These are phyloP conservation scores for Carex sylvatica DNA, from an alignment of 202 grass and related monocot genomes.

Conservation along the genomic window DNA sequence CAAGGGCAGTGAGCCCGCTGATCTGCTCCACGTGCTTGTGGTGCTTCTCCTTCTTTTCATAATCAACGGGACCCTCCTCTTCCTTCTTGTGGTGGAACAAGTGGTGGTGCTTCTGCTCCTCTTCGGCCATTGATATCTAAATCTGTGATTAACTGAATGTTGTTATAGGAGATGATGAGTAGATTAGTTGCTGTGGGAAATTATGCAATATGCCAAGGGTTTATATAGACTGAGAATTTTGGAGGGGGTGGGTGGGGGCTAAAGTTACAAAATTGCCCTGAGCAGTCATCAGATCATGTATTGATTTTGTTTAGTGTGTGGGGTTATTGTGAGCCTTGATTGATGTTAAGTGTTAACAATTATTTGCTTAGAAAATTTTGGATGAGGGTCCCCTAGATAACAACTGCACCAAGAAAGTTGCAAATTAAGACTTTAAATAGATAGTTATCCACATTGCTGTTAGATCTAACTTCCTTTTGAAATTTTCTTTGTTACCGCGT, in stretches of 20 bases:
- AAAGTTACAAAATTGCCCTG: slow-evolving; percentile 3
- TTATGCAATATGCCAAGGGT: neutral
- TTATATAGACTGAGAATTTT: neutral
- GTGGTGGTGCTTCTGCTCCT: slow-evolving; percentile 55
- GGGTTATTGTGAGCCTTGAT: neutral
- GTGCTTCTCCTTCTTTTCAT: slow-evolving; percentile 62
- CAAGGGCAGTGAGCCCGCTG: slow-evolving; percentile 37
- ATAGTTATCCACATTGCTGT: neutral
- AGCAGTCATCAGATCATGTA: neutral
- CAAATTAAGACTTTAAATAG: neutral
- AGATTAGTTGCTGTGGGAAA: slow-evolving; percentile 4
- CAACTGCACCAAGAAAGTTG: slow-evolving; percentile 1
- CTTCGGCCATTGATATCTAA: slow-evolving; percentile 6
- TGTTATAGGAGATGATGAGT: neutral
- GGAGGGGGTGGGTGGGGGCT: neutral
- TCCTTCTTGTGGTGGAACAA: slow-evolving; percentile 51
- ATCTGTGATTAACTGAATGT: slow-evolving; percentile 3
- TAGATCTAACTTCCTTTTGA: neutral
- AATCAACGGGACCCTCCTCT: slow-evolving; percentile 34
- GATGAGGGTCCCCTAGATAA: neutral
- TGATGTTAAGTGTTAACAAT: neutral
- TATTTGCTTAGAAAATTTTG: neutral
- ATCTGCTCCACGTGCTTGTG: slow-evolving; percentile 62
- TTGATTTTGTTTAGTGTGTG: neutral
- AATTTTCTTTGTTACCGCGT: slow-evolving; percentile 8